These are phyloP conservation scores for Gynandropsis gynandra DNA, from an alignment of 345 rosid genomes.

Conservation along the genomic window DNA sequence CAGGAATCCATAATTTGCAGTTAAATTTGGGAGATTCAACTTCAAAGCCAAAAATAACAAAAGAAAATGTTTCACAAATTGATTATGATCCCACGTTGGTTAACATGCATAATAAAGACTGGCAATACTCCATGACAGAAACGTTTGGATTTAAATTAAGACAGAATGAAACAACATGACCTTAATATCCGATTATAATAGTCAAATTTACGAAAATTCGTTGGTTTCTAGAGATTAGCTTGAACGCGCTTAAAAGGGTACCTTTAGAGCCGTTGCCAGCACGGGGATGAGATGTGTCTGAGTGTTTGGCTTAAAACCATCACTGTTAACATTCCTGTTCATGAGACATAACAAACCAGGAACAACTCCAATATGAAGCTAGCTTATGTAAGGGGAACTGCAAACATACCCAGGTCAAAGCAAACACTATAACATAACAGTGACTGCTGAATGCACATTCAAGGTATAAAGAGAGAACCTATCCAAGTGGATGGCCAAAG, in stretches of 20 bases:
- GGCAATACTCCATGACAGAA: background rate
- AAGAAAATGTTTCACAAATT: background rate
- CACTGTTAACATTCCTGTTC: constrained; percentile 60
- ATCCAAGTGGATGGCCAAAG: constrained; percentile 90
- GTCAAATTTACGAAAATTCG: background rate
- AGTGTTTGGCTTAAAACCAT: constrained; percentile 92
- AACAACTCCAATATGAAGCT: background rate
- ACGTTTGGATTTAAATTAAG: background rate
- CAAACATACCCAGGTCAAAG: background rate
- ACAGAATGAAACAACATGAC: background rate
- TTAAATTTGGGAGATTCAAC: background rate
- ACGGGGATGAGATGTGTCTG: constrained; percentile 79
- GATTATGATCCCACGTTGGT: background rate
- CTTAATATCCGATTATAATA: background rate
- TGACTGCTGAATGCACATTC: background rate
- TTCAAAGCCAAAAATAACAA: constrained; percentile 1
- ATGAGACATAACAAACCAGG: constrained; percentile 5
- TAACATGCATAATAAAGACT: constrained; percentile 2
- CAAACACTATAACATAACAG: background rate
- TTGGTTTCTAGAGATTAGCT: background rate
- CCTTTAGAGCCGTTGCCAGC: constrained; percentile 89
- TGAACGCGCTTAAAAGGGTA: constrained; percentile 20
- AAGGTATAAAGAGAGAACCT: constrained; percentile 36
- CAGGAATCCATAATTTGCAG: background rate
- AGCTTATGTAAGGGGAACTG: background rate